These are phyloP conservation scores for Nowakowskiella sp. DNA, from an alignment of 192 early-diverging fungal species.

Conservation along the genomic window DNA sequence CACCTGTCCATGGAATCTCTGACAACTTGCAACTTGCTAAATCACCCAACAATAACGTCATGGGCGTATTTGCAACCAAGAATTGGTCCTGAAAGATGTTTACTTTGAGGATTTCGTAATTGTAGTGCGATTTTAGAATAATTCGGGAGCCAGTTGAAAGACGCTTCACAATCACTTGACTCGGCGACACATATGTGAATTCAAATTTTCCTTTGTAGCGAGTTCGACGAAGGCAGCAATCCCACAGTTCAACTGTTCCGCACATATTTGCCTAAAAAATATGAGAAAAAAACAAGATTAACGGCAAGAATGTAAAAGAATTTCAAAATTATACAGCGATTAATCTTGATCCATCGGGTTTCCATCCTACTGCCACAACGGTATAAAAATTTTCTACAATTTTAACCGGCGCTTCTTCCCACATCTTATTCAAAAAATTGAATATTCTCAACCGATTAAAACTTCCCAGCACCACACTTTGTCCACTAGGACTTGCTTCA, in stretches of 20 bases:
- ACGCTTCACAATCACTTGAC: constrained; percentile 61
- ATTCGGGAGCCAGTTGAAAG: constrained; percentile 58
- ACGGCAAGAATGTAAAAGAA: neutral
- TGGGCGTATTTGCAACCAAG: constrained; percentile 52
- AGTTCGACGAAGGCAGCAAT: constrained; percentile 54
- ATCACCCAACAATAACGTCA: constrained; percentile 58
- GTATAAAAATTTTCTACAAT: constrained; percentile 55
- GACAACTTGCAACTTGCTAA: constrained; percentile 53
- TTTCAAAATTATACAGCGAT: constrained; percentile 29
- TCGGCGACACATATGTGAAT: constrained; percentile 57
- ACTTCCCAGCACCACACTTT: constrained; percentile 50
- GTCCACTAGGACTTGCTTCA: constrained; percentile 46
- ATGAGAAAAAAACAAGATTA: too few species aligned
- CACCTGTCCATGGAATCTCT: constrained; percentile 51
- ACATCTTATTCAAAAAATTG: constrained; percentile 10
- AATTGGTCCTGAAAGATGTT: constrained; percentile 65
- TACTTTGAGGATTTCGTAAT: constrained; percentile 59
- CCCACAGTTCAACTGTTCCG: constrained; percentile 54
- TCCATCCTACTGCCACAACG: constrained; percentile 49
- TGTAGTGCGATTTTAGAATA: constrained; percentile 58
- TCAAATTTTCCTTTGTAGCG: constrained; percentile 65
- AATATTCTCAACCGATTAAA: constrained; percentile 26
- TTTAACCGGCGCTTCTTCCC: constrained; percentile 52
- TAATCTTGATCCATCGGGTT: constrained; percentile 53
- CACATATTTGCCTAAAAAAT: constrained; percentile 40